Conservation (phyloP, 129 eudicot species). For the Centaurea solstitialis region DNA sequence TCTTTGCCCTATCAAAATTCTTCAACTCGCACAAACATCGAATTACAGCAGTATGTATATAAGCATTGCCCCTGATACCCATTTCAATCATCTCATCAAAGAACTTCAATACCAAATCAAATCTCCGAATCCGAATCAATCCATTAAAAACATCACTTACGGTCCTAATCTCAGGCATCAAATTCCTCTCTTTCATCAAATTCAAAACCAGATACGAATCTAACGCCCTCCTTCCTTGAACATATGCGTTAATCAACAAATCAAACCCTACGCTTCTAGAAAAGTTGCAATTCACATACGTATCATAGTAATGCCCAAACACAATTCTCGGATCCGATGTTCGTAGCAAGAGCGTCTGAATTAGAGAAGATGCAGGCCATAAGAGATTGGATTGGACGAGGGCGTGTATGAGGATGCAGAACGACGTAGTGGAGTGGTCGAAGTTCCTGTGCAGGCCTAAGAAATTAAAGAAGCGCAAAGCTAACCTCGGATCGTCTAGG, state of each 20-base stretch:
- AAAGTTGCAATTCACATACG: conserved; percentile 39
- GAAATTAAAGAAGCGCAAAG: conserved; percentile 87
- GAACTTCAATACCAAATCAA: conserved; percentile 51
- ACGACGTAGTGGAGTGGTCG: conserved; percentile 72
- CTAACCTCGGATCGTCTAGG: conserved; percentile 59
- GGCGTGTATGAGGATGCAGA: conserved; percentile 76
- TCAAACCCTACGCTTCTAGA: conserved; percentile 59
- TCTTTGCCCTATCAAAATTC: conserved; percentile 58
- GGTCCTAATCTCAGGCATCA: conserved; percentile 81
- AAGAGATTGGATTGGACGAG: conserved; percentile 48
- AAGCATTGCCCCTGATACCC: conserved; percentile 53
- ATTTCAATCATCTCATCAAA: conserved; percentile 45
- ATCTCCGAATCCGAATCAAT: conserved; percentile 51
- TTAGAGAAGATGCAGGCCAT: conserved; percentile 89
- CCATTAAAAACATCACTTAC: conserved; percentile 77
- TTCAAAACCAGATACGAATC: conserved; percentile 53
- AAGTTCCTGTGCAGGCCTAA: conserved; percentile 80
- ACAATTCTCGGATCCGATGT: conserved; percentile 32
- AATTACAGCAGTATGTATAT: conserved; percentile 51
- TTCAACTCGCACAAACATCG: conserved; percentile 76
- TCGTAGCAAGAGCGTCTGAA: conserved; percentile 57
- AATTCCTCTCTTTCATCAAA: conserved; percentile 48
- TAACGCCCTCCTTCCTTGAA: conserved; percentile 45
- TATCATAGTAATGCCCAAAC: conserved; percentile 35
- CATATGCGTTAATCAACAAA: conserved; percentile 61